Evolutionary conservation across 2,329 filamentous ascomycete species (phyloP).

Genomic region (Cytospora leucostoma): DNA sequence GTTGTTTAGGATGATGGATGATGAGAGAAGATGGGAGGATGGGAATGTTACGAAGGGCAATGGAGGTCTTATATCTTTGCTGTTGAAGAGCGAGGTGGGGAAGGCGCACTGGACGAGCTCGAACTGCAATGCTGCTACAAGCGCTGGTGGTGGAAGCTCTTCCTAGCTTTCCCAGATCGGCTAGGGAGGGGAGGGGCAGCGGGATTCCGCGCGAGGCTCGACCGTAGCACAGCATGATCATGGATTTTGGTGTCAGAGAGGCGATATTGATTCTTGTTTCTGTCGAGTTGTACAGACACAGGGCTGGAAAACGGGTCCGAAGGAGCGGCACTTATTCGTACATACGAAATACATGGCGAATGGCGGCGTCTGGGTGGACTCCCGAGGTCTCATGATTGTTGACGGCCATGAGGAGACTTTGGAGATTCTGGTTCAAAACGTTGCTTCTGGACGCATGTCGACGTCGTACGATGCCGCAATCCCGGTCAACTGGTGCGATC

Average conservation of each 20-base stretch:
- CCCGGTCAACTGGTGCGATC: background rate
- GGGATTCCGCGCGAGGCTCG: background rate
- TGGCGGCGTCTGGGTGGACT: background rate
- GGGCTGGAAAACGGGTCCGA: background rate
- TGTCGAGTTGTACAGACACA: background rate
- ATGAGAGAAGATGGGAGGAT: conserved; percentile 7
- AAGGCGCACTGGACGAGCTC: conserved; percentile 11
- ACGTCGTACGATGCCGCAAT: background rate
- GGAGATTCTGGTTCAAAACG: background rate
- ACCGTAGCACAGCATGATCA: background rate
- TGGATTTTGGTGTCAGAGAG: background rate
- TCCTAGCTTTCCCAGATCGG: background rate
- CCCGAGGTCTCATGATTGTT: background rate
- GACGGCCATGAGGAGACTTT: background rate
- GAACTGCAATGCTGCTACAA: background rate
- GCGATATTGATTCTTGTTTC: background rate
- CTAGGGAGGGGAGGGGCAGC: background rate
- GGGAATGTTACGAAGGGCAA: conserved; percentile 2
- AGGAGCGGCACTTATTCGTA: background rate
- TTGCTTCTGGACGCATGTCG: background rate
- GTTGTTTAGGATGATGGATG: conserved; percentile 3
- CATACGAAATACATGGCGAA: background rate
- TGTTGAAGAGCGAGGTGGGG: conserved; percentile 19
- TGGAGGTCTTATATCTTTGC: conserved; percentile 20
- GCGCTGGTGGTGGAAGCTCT: background rate